These are phyloP conservation scores for Candida khao-thaluensis DNA, from an alignment of 805 yeast genomes.

Conservation along the genomic window DNA sequence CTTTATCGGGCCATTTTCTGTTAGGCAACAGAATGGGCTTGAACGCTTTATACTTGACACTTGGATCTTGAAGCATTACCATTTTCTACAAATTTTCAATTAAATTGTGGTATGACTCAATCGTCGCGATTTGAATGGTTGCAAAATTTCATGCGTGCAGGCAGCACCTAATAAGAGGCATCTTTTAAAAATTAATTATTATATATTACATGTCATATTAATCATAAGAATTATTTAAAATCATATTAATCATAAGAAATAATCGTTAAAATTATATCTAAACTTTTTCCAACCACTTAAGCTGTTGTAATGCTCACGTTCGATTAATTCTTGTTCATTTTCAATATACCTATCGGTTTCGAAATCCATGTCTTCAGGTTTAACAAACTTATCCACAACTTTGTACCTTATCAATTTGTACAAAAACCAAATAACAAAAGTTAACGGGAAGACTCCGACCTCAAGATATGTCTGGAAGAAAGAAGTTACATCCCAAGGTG, in stretches of 20 bases:
- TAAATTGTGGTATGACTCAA: not conserved
- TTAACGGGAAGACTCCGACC: constrained; percentile 46
- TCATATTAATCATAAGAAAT: constrained; percentile 26
- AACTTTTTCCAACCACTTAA: constrained; percentile 45
- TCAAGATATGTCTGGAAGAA: constrained; percentile 50
- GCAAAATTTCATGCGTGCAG: too few relatives aligned
- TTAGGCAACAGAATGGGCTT: constrained; percentile 54
- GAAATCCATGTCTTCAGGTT: constrained; percentile 50
- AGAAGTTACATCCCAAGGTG: constrained; percentile 42
- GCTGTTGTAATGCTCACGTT: constrained; percentile 35
- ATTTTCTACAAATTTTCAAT: not conserved
- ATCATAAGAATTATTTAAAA: too few relatives aligned
- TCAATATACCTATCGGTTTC: constrained; percentile 51
- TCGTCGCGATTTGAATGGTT: constrained; percentile 3
- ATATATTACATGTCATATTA: too few relatives aligned
- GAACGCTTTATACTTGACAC: constrained; percentile 60
- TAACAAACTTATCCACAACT: constrained; percentile 38
- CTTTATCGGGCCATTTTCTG: constrained; percentile 68
- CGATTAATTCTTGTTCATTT: constrained; percentile 46
- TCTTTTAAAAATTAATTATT: too few relatives aligned
- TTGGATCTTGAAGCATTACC: constrained; percentile 55
- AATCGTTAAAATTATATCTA: constrained; percentile 30
- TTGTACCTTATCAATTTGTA: constrained; percentile 28
- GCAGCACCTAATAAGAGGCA: too few relatives aligned
- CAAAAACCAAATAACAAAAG: constrained; percentile 48